Evolutionary conservation across 805 yeast species (phyloP).

Genomic region (Starmera caribaea): DNA sequence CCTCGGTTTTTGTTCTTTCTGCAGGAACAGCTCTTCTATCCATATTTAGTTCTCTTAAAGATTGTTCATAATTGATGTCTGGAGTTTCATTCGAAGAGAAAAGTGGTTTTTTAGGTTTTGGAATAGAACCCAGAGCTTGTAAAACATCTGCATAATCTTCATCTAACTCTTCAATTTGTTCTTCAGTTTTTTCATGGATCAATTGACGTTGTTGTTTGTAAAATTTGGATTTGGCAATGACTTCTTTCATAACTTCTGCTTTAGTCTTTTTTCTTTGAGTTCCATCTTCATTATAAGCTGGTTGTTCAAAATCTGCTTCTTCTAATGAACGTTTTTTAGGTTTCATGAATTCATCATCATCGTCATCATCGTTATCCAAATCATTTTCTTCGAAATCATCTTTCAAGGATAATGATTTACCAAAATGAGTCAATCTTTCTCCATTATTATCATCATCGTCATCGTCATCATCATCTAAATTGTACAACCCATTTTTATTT

Average conservation of each 20-base stretch:
- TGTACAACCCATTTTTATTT: constrained; percentile 60
- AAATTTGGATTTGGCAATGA: constrained; percentile 73
- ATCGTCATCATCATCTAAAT: constrained; percentile 51
- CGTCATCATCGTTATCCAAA: constrained; percentile 26
- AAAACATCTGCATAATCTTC: constrained; percentile 66
- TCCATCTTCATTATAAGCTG: constrained; percentile 21
- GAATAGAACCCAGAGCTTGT: constrained; percentile 34
- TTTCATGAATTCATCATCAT: constrained; percentile 19
- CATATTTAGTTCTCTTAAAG: constrained; percentile 54
- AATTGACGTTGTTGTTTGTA: constrained; percentile 69
- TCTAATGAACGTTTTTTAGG: constrained; percentile 26
- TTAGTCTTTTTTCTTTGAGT: constrained; percentile 64
- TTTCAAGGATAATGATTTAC: constrained; percentile 53
- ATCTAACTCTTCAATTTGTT: constrained; percentile 56
- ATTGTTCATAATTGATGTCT: constrained; percentile 48
- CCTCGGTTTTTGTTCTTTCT: constrained; percentile 71
- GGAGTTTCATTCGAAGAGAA: constrained; percentile 25
- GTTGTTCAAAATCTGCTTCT: constrained; percentile 27
- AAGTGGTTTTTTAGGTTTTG: constrained; percentile 19
- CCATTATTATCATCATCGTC: constrained; percentile 26
- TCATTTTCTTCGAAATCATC: constrained; percentile 46
- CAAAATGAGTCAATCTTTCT: constrained; percentile 64
- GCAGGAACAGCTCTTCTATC: constrained; percentile 76
- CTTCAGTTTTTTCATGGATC: constrained; percentile 49
- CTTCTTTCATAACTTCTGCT: constrained; percentile 79